phyloP scores from a whole-genome alignment of 768 basidiomycete genomes.

The Boletus subparvulus region DNA sequence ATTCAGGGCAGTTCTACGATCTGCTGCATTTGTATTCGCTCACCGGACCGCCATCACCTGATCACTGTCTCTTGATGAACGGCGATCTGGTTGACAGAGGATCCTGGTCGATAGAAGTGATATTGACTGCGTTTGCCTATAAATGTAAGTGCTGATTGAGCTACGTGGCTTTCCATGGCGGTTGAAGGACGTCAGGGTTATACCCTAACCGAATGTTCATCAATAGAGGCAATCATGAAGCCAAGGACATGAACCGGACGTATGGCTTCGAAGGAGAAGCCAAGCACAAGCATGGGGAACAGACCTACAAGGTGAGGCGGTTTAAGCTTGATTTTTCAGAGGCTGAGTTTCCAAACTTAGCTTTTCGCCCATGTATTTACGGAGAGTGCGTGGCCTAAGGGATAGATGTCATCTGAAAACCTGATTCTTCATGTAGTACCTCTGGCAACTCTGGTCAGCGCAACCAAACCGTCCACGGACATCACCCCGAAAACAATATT shows the following conservation, averaged over 20 bases:
- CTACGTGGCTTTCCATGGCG: background rate
- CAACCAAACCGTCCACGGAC: conserved; percentile 56
- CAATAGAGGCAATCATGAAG: conserved; percentile 96
- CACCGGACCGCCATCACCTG: conserved; percentile 80
- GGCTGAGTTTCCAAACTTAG: conserved; percentile 36
- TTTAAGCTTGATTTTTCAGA: background rate
- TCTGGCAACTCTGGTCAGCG: conserved; percentile 79
- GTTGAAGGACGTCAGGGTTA: conserved; percentile 60
- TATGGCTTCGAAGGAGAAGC: conserved; percentile 96
- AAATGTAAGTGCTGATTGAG: conserved; percentile 62
- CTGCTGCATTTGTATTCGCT: conserved; percentile 82
- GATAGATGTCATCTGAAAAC: background rate
- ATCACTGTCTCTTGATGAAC: conserved; percentile 88
- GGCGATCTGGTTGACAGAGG: conserved; percentile 97
- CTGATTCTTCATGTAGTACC: conserved; percentile 60
- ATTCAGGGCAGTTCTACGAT: conserved; percentile 90
- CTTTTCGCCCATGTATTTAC: conserved; percentile 95
- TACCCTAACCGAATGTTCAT: conserved; percentile 88
- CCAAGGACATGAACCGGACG: conserved; percentile 93
- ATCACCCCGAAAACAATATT: conserved; percentile 58
- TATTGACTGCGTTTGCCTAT: conserved; percentile 88
- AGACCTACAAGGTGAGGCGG: conserved; percentile 76
- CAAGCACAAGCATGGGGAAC: conserved; percentile 95
- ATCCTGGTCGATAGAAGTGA: conserved; percentile 94
- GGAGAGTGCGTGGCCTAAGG: conserved; percentile 50